Evolutionary conservation across 2,329 filamentous ascomycete genomes (phyloP).

Genomic region (Clarireedia monteithiana): DNA sequence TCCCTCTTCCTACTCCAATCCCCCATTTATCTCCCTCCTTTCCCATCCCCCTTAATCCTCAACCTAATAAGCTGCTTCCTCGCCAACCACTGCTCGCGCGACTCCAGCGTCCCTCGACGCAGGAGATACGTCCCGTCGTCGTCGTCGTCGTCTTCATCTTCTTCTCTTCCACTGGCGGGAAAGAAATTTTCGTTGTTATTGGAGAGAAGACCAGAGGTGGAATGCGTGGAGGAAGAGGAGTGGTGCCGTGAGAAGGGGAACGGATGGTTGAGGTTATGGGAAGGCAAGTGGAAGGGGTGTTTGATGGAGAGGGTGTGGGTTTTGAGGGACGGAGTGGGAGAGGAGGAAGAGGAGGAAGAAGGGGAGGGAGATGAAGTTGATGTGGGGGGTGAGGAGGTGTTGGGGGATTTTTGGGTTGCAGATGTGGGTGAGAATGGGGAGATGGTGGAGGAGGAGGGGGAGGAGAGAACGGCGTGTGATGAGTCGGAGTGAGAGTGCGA

Average conservation of each 20-base stretch:
- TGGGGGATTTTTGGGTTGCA: background rate
- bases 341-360: too few species aligned
- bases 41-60: background rate
- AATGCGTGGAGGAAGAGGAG: too few species aligned
- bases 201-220: too few species aligned
- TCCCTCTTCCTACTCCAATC: background rate
- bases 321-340: too few species aligned
- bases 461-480: background rate
- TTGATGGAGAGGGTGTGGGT: too few species aligned
- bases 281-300: too few species aligned
- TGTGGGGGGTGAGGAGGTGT: background rate
- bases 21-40: background rate
- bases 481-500: background rate
- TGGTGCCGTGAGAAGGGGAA: too few species aligned
- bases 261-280: too few species aligned
- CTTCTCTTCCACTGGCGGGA: background rate
- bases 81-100: constrained; percentile 1
- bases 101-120: background rate
- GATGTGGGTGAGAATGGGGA: background rate
- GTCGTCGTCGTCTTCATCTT: background rate
- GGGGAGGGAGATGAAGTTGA: background rate
- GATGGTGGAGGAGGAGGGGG: background rate
- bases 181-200: too few species aligned
- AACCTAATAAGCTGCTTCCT: background rate
- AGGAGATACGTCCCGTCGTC: constrained; percentile 5